Evolutionary conservation across 2,329 filamentous ascomycete genomes (phyloP), one percentile per base, ranked within the genome.

Genomic region (Bipolaris victoriae): DNA sequence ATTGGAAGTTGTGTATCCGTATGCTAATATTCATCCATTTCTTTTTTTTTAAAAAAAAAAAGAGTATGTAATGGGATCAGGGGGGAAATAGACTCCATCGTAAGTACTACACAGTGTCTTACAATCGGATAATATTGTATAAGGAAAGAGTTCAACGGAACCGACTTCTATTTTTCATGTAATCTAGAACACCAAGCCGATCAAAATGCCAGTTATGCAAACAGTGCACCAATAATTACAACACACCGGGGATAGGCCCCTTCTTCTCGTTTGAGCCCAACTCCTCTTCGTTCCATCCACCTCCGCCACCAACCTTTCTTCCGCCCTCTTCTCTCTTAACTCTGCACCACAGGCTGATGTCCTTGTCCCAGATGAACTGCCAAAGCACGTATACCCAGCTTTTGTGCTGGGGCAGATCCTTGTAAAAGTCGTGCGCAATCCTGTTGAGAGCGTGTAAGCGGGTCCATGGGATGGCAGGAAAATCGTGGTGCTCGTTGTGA

Each of bases 401-500:
- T 73, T 87, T 86, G 73, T 98, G 94, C 62, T 84, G 85, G 9
- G 95, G 95, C 65, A 99, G 80, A 58, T 90, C 90, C 63, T 89
- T 87, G 79, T 99, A 99, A 75, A 97, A 99, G 78, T 98, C 95
- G 63, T 84, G 84, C 1, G 95, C 95, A 55, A 96, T 90, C 62
- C 86, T 80, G 72, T 93, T 87, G 52, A 99, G 82, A 72, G 83
- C 83, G 52, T 88, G 90, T 37, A 99, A 84, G 31, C 90, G 84
- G 9, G 92, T 97, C 95, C 95, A 99, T 0, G 95, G 94, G 45
- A 99, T 86, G 46, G 95, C 95, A 10, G 95, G 95, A 80, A 99
- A 99, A 78, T 99, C 95, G 77, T 99, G 95, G 79, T 99, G 95
- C 82, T 99, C 95, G 76, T 99, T 99, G 82, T 99, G 95, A 71